Percentiles rank a stretch among this genome's conserved stretches.
These are phyloP conservation scores for Quercus aquifolioides DNA, from an alignment of 306 rosid genomes.

Conservation along the genomic window DNA sequence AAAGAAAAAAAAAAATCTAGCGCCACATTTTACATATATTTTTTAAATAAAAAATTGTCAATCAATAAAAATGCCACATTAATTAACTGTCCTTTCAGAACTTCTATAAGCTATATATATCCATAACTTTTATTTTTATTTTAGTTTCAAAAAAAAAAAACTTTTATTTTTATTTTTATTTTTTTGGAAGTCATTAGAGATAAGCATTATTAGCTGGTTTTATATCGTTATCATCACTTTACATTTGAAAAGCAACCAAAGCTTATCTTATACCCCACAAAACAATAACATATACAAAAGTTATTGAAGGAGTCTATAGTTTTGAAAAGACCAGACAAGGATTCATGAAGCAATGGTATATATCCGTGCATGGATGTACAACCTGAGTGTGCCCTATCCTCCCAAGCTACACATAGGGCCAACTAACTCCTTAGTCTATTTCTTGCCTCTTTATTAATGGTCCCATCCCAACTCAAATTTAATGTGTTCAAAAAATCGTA, in stretches of 20 bases:
- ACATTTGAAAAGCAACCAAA: not conserved
- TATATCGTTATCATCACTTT: not conserved
- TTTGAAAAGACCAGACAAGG: not conserved
- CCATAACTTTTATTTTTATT: too few relatives aligned
- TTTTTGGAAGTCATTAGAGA: not conserved
- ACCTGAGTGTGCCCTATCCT: conserved; percentile 14
- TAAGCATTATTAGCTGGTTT: not conserved
- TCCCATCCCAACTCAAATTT: not conserved
- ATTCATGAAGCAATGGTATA: not conserved
- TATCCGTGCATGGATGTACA: conserved; percentile 2
- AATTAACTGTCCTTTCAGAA: too few relatives aligned
- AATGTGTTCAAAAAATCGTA: not conserved
- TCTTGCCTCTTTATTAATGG: not conserved
- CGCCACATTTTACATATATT: too few relatives aligned
- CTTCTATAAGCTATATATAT: too few relatives aligned
- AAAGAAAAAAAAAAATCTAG: too few relatives aligned
- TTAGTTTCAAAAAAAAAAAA: too few relatives aligned
- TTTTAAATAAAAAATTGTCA: too few relatives aligned
- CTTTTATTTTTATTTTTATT: too few relatives aligned
- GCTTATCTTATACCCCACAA: not conserved
- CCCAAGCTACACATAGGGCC: conserved; percentile 16
- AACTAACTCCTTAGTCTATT: not conserved
- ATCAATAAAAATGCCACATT: too few relatives aligned
- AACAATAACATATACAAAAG: not conserved
- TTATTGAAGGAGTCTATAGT: not conserved